A percentile compares a stretch with the other conserved stretches of the same genome.
Conservation (phyloP, 306 rosid genomes). For the Prunus padus region DNA sequence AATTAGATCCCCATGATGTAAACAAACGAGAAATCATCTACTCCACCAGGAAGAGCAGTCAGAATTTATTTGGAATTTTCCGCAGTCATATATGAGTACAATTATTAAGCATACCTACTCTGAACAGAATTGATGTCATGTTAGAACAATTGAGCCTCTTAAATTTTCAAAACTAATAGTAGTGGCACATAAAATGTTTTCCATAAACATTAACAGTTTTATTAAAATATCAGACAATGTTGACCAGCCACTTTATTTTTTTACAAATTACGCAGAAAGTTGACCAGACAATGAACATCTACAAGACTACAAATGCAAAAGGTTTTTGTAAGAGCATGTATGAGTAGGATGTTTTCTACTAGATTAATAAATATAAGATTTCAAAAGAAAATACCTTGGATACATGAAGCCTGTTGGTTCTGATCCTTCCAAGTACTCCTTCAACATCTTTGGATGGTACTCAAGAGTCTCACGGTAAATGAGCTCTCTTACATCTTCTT, state of each 20-base stretch:
- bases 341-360: background rate
- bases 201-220: background rate
- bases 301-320: background rate
- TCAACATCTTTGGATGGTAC: conserved; percentile 95
- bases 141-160: background rate
- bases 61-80: background rate
- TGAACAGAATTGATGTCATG: background rate
- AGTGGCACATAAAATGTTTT: too few relatives aligned
- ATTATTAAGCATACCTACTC: background rate
- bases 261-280: too few relatives aligned
- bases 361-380: background rate
- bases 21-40: background rate
- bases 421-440: conserved; percentile 89
- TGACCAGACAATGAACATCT: background rate
- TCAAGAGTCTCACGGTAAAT: conserved; percentile 91
- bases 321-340: background rate
- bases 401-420: conserved; percentile 98
- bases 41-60: background rate
- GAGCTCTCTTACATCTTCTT: conserved; percentile 98
- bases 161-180: background rate
- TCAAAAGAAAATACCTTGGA: conserved; percentile 69
- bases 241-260: background rate
- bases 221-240: background rate
- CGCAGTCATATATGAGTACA: background rate
- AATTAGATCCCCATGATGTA: background rate